Base-by-base conservation (phyloP, 345 rosid species). In the Passiflora organensis region DNA sequence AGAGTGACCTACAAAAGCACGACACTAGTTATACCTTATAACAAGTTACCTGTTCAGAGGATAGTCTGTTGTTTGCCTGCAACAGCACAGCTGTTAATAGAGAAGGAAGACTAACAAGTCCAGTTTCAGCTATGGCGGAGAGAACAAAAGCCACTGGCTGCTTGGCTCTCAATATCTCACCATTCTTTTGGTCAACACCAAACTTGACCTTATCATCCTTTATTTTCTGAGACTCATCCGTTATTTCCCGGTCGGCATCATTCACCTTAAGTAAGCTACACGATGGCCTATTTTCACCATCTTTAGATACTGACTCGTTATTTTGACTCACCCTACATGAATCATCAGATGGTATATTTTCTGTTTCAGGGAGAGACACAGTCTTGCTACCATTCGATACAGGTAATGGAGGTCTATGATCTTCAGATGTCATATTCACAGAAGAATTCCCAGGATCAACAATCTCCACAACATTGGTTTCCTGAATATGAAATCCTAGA, bases 41-140 rank as follows among this genome's bases (percentile, higher is more conserved):
- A 41, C 6, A 51, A 56, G 44, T 57, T 70, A 82, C 93, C 93
- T 74, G 93, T 39, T 85, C 88, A 50, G 80, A 68, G 46, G 85
- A 75, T 65, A 72, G 62, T 59, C 72, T 74, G 67, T 82, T 82
- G 77, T 80, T 85, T 17, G 93, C 85, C 70, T 85, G 93, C 48
- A 85, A 73, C 19, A 85, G 81, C 67, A 85, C 88, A 36, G 88
- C 70, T 39, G 93, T 85, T 73, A 85, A 64, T 61, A 85, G 60
- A 48, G 88, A 85, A 58, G 93, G 88, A 71, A 85, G 93, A 67
- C 93, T 78, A 58, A 85, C 84, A 41, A 85, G 57, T 53, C 88
- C 93, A 13, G 93, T 85, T 75, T 85, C 88, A 21, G 82, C 78
- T 69, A 85, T 73, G 47, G 86, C 74, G 24, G 86, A 80, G 71